Percentiles rank a stretch among this genome's conserved stretches.
phyloP scores from a whole-genome alignment of 164 flowering plant species.

The Hamamelis virginiana region DNA sequence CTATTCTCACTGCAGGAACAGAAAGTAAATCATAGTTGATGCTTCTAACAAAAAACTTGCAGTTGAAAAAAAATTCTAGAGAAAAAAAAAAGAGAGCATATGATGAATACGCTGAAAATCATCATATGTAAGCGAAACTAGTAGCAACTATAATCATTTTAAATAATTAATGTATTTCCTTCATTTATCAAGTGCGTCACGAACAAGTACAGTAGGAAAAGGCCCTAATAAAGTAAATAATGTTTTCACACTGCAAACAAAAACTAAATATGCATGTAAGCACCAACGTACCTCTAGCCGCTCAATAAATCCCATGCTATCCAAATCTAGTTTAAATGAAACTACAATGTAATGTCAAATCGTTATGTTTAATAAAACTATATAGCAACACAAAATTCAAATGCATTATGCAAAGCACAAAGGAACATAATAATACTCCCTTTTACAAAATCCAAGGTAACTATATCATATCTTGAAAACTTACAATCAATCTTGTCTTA shows the following conservation, averaged over 20 bases:
- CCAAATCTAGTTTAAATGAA: slow-evolving; percentile 87
- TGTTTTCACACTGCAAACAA: not conserved
- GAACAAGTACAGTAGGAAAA: no score
- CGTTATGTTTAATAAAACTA: slow-evolving; percentile 16
- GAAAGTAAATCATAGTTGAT: no score
- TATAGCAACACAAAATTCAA: not conserved
- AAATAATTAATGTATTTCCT: no score
- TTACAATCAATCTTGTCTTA: slow-evolving; percentile 91
- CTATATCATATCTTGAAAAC: slow-evolving; percentile 22
- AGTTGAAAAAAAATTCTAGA: no score
- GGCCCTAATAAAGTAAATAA: not conserved
- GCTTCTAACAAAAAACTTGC: no score
- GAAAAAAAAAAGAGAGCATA: no score
- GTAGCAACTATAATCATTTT: no score
- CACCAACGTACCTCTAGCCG: slow-evolving; percentile 74
- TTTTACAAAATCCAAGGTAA: not conserved
- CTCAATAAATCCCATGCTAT: slow-evolving; percentile 86
- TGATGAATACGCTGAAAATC: no score
- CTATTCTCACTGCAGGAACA: no score
- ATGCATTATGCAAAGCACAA: not conserved
- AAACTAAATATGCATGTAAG: not conserved
- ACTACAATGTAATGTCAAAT: slow-evolving; percentile 37
- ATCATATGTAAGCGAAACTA: no score
- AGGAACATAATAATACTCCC: not conserved
- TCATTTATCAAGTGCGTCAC: no score